Percentiles rank a stretch among this genome's conserved stretches.
phyloP scores from a whole-genome alignment of 108 stramenopile genomes.

The Nannochloropsis oceanica region DNA sequence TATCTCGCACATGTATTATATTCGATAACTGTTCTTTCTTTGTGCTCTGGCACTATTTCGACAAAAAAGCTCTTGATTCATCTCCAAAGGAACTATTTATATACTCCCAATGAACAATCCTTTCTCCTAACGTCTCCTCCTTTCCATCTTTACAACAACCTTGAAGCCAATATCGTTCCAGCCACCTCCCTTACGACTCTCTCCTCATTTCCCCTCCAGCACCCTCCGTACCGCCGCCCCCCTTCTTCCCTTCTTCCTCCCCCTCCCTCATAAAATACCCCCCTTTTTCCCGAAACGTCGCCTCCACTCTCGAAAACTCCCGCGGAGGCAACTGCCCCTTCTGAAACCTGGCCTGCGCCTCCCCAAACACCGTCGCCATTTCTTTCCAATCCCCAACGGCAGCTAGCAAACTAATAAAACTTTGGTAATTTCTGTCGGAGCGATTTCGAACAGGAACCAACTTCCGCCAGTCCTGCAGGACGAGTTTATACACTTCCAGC shows the following conservation, averaged over 20 bases:
- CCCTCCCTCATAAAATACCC: background rate
- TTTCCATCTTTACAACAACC: no score
- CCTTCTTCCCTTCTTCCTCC: background rate
- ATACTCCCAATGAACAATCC: no score
- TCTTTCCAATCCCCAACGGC: background rate
- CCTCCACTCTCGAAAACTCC: background rate
- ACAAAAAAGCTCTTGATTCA: no score
- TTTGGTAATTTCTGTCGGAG: background rate
- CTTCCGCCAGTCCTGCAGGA: background rate
- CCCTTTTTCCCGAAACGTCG: background rate
- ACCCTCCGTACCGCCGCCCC: no score
- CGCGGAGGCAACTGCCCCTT: background rate
- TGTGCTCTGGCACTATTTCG: no score
- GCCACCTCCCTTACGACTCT: no score
- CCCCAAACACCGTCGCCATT: background rate
- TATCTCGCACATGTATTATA: no score
- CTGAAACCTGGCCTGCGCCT: background rate
- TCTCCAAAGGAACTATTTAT: no score
- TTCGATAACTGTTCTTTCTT: no score
- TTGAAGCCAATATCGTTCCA: no score
- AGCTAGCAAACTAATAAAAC: background rate
- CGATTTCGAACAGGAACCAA: background rate
- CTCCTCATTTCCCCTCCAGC: no score
- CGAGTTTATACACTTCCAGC: background rate
- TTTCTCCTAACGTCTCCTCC: no score